Percentiles rank a stretch among this genome's conserved stretches.
phyloP scores from a whole-genome alignment of 78 protist species.

The Mastigamoeba balamuthi region DNA sequence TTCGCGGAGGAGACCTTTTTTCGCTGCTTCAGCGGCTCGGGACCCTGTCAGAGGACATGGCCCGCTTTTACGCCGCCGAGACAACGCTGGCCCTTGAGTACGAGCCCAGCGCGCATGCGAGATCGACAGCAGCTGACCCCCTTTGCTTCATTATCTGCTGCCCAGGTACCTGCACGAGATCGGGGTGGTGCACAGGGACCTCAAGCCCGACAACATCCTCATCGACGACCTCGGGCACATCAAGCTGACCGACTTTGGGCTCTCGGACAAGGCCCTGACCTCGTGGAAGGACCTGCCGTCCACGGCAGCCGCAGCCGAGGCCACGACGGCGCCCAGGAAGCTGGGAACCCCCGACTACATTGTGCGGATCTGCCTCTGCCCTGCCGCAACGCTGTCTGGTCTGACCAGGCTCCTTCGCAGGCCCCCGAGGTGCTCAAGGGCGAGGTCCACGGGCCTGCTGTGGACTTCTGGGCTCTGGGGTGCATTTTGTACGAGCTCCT shows the following conservation, averaged over 20 bases:
- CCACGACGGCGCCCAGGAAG: too few relatives aligned
- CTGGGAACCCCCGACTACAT: constrained; percentile 94
- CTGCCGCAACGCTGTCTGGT: too few relatives aligned
- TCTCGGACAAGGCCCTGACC: constrained; percentile 48
- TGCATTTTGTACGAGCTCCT: constrained; percentile 66
- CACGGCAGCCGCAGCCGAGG: too few relatives aligned
- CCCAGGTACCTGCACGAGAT: constrained; percentile 30
- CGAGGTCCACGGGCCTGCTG: constrained; percentile 60
- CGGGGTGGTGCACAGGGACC: constrained; percentile 61
- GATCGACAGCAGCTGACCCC: too few relatives aligned
- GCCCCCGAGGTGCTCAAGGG: constrained; percentile 87
- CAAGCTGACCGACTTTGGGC: constrained; percentile 91
- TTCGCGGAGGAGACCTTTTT: constrained; percentile 58
- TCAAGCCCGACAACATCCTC: constrained; percentile 56
- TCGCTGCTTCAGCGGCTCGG: constrained; percentile 40
- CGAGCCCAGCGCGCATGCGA: too few relatives aligned
- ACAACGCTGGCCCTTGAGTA: too few relatives aligned
- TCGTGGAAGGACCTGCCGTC: background rate
- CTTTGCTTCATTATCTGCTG: too few relatives aligned
- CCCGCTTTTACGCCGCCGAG: too few relatives aligned
- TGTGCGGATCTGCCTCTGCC: too few relatives aligned
- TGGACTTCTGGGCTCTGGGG: constrained; percentile 96
- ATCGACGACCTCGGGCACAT: constrained; percentile 71
- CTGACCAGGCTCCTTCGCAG: too few relatives aligned
- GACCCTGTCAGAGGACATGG: constrained; percentile 46